phyloP scores from a whole-genome alignment of 2,329 filamentous ascomycete species.

The Fusarium siculi region DNA sequence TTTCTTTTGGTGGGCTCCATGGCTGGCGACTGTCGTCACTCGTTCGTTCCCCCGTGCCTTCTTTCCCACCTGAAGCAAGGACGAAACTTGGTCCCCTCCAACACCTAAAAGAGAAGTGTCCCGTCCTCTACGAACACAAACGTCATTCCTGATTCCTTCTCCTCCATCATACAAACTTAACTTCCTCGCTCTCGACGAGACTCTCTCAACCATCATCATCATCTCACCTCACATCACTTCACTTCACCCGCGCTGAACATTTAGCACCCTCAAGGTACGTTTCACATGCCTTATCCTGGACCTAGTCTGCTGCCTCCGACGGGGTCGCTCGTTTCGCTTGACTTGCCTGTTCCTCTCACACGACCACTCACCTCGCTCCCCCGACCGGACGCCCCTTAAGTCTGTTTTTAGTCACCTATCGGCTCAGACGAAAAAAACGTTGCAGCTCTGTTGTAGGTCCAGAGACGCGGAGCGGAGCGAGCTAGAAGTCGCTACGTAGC shows the following conservation, averaged over 20 bases:
- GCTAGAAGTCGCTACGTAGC: constrained; percentile 33
- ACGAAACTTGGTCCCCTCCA: constrained; percentile 32
- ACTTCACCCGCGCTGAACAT: background rate
- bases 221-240: background rate
- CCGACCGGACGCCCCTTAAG: constrained; percentile 38
- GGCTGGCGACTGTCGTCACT: constrained; percentile 36
- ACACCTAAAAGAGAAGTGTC: constrained; percentile 29
- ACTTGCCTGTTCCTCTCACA: constrained; percentile 41
- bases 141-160: constrained; percentile 31
- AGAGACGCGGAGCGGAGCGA: constrained; percentile 33
- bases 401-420: constrained; percentile 22
- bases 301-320: constrained; percentile 19
- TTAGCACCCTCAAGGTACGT: constrained; percentile 33
- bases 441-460: constrained; percentile 23
- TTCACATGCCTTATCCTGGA: constrained; percentile 23
- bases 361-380: constrained; percentile 27
- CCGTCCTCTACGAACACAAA: constrained; percentile 28
- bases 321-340: constrained; percentile 40
- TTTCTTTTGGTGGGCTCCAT: constrained; percentile 5
- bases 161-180: constrained; percentile 10
- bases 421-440: constrained; percentile 14
- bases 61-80: constrained; percentile 10
- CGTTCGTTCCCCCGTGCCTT: constrained; percentile 1
- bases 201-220: constrained; percentile 3
- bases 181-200: background rate